A percentile compares a stretch with the other conserved stretches of the same genome.
phyloP scores from a whole-genome alignment of 2,329 filamentous ascomycete genomes.

The Laburnicola sp. region DNA sequence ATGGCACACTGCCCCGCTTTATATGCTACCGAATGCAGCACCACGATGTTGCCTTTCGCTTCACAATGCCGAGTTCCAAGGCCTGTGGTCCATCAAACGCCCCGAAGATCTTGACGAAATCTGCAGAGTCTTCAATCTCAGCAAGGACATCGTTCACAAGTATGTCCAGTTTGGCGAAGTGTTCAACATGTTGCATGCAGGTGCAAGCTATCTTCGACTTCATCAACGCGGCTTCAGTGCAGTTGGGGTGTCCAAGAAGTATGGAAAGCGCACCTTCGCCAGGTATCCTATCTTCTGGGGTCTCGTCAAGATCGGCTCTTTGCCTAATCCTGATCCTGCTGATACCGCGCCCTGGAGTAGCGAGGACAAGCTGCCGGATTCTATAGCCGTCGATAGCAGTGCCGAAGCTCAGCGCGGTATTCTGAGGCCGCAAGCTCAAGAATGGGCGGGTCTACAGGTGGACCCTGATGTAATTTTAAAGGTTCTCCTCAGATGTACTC shows the following conservation, averaged over 20 bases:
- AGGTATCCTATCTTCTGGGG: slow-evolving; percentile 73
- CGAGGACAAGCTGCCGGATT: slow-evolving; percentile 54
- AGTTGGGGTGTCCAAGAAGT: slow-evolving; percentile 69
- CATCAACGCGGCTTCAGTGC: slow-evolving; percentile 70
- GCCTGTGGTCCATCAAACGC: slow-evolving; percentile 68
- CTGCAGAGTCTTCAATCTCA: slow-evolving; percentile 66
- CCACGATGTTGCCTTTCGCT: slow-evolving; percentile 66
- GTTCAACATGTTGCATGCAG: slow-evolving; percentile 70
- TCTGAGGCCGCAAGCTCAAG: slow-evolving; percentile 64
- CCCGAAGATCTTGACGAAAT: slow-evolving; percentile 65
- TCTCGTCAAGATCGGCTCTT: slow-evolving; percentile 60
- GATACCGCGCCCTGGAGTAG: slow-evolving; percentile 65
- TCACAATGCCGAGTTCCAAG: slow-evolving; percentile 71
- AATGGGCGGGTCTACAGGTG: slow-evolving; percentile 67
- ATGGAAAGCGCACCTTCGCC: slow-evolving; percentile 67
- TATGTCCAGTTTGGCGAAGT: slow-evolving; percentile 71
- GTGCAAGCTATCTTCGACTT: slow-evolving; percentile 65
- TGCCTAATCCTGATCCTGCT: slow-evolving; percentile 68
- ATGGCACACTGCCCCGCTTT: slow-evolving; percentile 65
- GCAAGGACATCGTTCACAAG: slow-evolving; percentile 58
- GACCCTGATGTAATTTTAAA: slow-evolving; percentile 54
- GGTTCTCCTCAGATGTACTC: neutral
- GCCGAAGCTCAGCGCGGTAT: slow-evolving; percentile 59
- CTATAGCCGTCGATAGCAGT: slow-evolving; percentile 57
- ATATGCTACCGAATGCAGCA: slow-evolving; percentile 65